A percentile compares a stretch with the other conserved stretches of the same genome.
Evolutionary conservation across 768 basidiomycete genomes (phyloP).

Genomic region (Leccinum ochraceum): DNA sequence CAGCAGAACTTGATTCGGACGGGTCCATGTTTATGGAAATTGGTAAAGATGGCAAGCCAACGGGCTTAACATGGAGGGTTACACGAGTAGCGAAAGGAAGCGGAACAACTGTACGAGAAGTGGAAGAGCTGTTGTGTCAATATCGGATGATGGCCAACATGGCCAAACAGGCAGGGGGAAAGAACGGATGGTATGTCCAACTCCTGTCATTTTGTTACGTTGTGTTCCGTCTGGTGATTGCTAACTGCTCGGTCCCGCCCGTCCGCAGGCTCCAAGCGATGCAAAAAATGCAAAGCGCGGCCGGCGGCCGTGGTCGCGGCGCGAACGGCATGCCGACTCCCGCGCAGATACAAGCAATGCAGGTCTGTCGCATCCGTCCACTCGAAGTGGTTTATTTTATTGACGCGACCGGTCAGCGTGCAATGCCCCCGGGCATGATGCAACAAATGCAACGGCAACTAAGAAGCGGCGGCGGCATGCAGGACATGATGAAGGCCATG

Average conservation of each 20-base stretch:
- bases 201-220: neutral
- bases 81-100: constrained; percentile 89
- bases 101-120: constrained; percentile 93
- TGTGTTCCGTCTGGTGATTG: neutral
- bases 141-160: constrained; percentile 99
- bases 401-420: constrained; percentile 50
- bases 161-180: constrained; percentile 97
- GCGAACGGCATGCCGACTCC: constrained; percentile 88
- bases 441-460: constrained; percentile 89
- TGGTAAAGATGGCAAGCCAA: constrained; percentile 80
- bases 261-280: constrained; percentile 70
- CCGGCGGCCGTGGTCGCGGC: constrained; percentile 84
- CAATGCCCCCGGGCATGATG: constrained; percentile 94
- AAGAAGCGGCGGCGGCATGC: constrained; percentile 83
- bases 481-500: constrained; percentile 98
- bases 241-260: constrained; percentile 6
- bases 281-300: constrained; percentile 91
- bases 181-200: constrained; percentile 80
- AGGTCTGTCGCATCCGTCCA: constrained; percentile 49
- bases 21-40: constrained; percentile 87
- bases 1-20: constrained; percentile 91
- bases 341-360: constrained; percentile 93
- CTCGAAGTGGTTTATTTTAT: constrained; percentile 6
- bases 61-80: constrained; percentile 88
- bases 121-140: constrained; percentile 96